Conservation (phyloP, 2,329 filamentous ascomycete species). For the Xylariaceae sp. region DNA sequence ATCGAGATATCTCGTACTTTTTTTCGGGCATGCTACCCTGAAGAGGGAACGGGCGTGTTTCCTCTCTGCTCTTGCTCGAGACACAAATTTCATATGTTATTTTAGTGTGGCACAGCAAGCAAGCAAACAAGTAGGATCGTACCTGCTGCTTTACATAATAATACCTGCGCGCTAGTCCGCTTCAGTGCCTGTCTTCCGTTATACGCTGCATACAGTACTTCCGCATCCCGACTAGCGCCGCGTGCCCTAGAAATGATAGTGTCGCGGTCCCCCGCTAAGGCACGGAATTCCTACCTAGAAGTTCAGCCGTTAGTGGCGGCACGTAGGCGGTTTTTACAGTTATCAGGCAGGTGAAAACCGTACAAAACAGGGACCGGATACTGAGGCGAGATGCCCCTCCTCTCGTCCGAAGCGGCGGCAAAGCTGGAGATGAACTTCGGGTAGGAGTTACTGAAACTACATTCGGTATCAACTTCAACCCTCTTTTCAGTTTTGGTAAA, state of each 20-base stretch:
- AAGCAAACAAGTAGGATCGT: background rate
- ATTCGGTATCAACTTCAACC: no score
- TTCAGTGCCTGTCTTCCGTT: background rate
- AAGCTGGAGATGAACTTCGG: no score
- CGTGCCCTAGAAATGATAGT: background rate
- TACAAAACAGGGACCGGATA: background rate
- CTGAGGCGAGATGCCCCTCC: no score
- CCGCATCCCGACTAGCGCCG: no score
- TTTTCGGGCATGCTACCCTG: background rate
- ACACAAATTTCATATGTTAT: background rate
- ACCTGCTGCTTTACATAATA: background rate
- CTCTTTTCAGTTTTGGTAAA: no score
- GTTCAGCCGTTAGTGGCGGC: background rate
- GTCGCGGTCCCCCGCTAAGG: no score
- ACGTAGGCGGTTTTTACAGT: background rate
- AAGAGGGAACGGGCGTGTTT: background rate
- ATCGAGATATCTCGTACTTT: background rate
- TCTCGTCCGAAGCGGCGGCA: no score
- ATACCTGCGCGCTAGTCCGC: background rate
- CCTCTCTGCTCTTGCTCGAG: background rate
- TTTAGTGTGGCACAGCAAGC: background rate
- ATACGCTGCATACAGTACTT: background rate
- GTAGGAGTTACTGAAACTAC: no score
- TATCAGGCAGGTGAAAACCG: background rate
- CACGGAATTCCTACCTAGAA: background rate